phyloP scores from a whole-genome alignment of 257 asterid genomes.

The Galeopsis tetrahit region DNA sequence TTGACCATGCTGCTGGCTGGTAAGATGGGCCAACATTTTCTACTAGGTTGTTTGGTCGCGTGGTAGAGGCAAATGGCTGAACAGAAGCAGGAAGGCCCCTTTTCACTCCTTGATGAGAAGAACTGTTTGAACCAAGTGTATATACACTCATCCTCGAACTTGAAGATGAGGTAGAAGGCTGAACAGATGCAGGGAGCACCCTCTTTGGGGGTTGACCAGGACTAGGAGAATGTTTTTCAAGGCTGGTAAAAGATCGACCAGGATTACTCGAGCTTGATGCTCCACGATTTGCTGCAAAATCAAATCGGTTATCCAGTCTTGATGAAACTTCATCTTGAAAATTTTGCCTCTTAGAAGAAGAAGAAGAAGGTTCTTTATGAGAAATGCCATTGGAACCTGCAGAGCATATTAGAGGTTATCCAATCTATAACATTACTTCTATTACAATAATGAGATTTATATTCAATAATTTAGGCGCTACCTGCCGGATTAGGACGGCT shows the following conservation, averaged over 20 bases:
- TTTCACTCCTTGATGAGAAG: slow-evolving; percentile 40
- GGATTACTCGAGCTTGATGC: slow-evolving; percentile 53
- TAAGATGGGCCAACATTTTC: slow-evolving; percentile 53
- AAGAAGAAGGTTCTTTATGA: slow-evolving; percentile 42
- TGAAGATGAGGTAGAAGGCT: slow-evolving; percentile 41
- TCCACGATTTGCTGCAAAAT: slow-evolving; percentile 42
- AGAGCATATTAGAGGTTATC: slow-evolving; percentile 28
- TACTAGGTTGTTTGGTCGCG: slow-evolving; percentile 41
- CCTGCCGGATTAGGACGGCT: slow-evolving; percentile 44
- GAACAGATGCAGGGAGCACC: slow-evolving; percentile 55
- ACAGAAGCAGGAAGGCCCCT: slow-evolving; percentile 59
- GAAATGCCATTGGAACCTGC: slow-evolving; percentile 49
- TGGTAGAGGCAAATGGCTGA: slow-evolving; percentile 43
- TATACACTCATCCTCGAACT: neutral
- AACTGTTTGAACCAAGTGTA: slow-evolving; percentile 15
- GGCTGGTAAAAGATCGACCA: too few species aligned
- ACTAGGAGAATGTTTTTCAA: too few species aligned
- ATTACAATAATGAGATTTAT: slow-evolving; percentile 21
- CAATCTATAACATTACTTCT: slow-evolving; percentile 23
- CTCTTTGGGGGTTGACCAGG: slow-evolving; percentile 47
- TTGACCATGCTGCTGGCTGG: slow-evolving; percentile 48
- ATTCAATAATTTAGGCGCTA: slow-evolving; percentile 35
- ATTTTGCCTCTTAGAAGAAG: slow-evolving; percentile 48
- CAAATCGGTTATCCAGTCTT: slow-evolving; percentile 41
- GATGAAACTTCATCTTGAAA: slow-evolving; percentile 48